These are phyloP conservation scores for Ophiosphaerella korrae DNA, from an alignment of 2,329 filamentous ascomycete genomes.

Conservation along the genomic window DNA sequence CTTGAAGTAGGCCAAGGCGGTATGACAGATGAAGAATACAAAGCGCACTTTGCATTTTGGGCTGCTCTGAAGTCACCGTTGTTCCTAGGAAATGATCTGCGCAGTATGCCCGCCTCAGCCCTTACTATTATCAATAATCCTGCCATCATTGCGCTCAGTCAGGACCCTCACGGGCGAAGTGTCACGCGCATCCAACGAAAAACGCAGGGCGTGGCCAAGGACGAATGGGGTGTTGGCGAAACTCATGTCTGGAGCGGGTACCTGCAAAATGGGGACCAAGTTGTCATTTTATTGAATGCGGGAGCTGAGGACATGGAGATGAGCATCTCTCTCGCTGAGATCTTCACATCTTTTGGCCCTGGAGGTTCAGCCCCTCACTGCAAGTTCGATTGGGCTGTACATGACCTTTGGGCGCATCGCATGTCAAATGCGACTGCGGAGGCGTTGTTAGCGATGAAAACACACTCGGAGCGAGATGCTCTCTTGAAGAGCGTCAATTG, in stretches of 20 bases:
- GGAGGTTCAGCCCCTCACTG: conserved; percentile 30
- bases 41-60: conserved; percentile 50
- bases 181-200: conserved; percentile 28
- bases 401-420: conserved; percentile 31
- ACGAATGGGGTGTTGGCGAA: conserved; percentile 30
- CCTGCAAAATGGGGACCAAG: conserved; percentile 27
- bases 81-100: conserved; percentile 51
- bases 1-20: conserved; percentile 38
- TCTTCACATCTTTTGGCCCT: conserved; percentile 30
- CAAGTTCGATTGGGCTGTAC: conserved; percentile 29
- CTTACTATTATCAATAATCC: conserved; percentile 49
- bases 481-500: conserved; percentile 23
- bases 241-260: conserved; percentile 32
- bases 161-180: conserved; percentile 29
- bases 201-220: conserved; percentile 22
- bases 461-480: conserved; percentile 10
- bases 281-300: conserved; percentile 27
- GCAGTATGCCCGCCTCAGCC: conserved; percentile 45
- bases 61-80: conserved; percentile 50
- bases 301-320: conserved; percentile 25
- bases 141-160: conserved; percentile 32
- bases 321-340: conserved; percentile 27
- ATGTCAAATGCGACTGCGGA: conserved; percentile 22
- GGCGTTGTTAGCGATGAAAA: conserved; percentile 15
- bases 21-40: conserved; percentile 40